phyloP scores from a whole-genome alignment of 1,284 basidiomycete species.

The Cutaneotrichosporon dermatis region DNA sequence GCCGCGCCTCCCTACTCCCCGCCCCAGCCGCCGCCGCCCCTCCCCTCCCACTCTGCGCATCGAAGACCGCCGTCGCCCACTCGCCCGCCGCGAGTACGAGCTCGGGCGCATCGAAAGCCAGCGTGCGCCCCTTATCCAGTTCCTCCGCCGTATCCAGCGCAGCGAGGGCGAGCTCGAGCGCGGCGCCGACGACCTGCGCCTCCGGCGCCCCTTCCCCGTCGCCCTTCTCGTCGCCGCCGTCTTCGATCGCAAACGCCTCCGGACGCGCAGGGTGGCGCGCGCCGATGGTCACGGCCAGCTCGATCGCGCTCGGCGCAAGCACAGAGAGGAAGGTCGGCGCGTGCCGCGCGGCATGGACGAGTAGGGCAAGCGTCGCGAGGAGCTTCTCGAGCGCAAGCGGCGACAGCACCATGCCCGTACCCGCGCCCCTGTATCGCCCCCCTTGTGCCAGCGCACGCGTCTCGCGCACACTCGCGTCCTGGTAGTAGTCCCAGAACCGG shows the following conservation, averaged over 20 bases:
- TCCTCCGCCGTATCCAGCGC: slow-evolving; percentile 70
- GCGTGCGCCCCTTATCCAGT: slow-evolving; percentile 66
- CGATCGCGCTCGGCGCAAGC: slow-evolving; percentile 71
- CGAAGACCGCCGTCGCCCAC: slow-evolving; percentile 72
- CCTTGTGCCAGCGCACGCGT: slow-evolving; percentile 56
- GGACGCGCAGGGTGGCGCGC: slow-evolving; percentile 55
- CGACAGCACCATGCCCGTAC: slow-evolving; percentile 73
- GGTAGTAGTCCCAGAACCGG: slow-evolving; percentile 82
- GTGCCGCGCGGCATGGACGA: slow-evolving; percentile 74
- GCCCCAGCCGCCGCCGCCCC: slow-evolving; percentile 55
- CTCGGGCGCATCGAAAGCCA: slow-evolving; percentile 68
- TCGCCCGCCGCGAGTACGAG: slow-evolving; percentile 69
- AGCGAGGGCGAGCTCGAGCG: slow-evolving; percentile 71
- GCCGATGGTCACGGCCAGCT: slow-evolving; percentile 73
- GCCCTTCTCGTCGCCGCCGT: background rate
- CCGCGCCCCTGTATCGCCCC: slow-evolving; percentile 62
- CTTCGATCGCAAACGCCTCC: too few species aligned
- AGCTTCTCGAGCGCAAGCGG: slow-evolving; percentile 69
- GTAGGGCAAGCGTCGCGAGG: slow-evolving; percentile 69
- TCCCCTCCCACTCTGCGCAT: slow-evolving; percentile 61
- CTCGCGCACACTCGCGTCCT: slow-evolving; percentile 71
- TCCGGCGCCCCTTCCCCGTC: slow-evolving; percentile 45
- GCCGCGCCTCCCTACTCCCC: slow-evolving; percentile 56
- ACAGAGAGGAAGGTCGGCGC: slow-evolving; percentile 72
- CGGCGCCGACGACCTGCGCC: slow-evolving; percentile 65